Conservation (phyloP, 768 basidiomycete genomes). For the Agrocybe pediades region DNA sequence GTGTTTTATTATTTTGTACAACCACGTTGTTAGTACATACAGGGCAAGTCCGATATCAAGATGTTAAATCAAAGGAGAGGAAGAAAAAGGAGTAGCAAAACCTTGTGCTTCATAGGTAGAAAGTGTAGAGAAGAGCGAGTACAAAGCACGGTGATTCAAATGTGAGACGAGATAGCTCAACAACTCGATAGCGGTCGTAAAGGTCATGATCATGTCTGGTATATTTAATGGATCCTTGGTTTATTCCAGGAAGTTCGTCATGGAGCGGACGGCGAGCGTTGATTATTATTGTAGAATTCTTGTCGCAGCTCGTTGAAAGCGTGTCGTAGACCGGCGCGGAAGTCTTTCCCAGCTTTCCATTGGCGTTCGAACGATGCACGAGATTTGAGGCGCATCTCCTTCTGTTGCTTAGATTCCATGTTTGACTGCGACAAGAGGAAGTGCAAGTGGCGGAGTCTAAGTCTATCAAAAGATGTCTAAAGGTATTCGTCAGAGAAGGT, state of each 20-base stretch:
- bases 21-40: too few relatives aligned
- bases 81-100: background rate
- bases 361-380: slow-evolving; percentile 31
- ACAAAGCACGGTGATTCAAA: slow-evolving; percentile 12
- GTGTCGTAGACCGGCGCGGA: slow-evolving; percentile 31
- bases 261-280: slow-evolving; percentile 21
- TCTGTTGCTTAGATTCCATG: slow-evolving; percentile 26
- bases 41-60: too few relatives aligned
- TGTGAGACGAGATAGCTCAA: background rate
- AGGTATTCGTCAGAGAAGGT: background rate
- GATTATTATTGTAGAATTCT: slow-evolving; percentile 21
- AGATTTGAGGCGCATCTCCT: slow-evolving; percentile 24
- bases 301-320: slow-evolving; percentile 30
- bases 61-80: too few relatives aligned
- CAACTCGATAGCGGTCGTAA: background rate
- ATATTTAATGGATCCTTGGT: background rate
- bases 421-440: slow-evolving; percentile 30
- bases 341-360: slow-evolving; percentile 35
- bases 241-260: slow-evolving; percentile 11
- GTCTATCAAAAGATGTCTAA: slow-evolving; percentile 35
- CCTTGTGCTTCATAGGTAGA: background rate
- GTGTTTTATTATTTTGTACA: too few relatives aligned
- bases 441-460: slow-evolving; percentile 34
- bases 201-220: slow-evolving; percentile 12
- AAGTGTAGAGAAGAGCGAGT: slow-evolving; percentile 6